These are phyloP conservation scores for Pilaira anomala DNA, from an alignment of 192 early-diverging fungal species.

Conservation along the genomic window DNA sequence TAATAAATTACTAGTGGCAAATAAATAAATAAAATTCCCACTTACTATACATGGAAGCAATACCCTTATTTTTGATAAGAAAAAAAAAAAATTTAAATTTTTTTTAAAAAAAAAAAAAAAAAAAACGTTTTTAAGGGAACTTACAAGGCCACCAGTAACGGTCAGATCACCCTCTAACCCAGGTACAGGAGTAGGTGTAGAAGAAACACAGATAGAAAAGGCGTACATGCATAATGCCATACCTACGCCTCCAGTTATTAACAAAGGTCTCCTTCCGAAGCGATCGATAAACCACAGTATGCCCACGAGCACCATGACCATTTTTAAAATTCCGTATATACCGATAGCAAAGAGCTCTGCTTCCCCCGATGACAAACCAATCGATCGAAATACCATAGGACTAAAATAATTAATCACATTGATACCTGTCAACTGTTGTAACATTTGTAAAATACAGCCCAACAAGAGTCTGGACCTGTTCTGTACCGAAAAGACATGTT, in stretches of 20 bases:
- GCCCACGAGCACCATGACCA: slow-evolving; percentile 30
- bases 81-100: not conserved
- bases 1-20: not conserved
- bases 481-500: slow-evolving; percentile 51
- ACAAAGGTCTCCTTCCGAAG: slow-evolving; percentile 63
- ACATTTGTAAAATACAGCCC: slow-evolving; percentile 64
- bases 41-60: slow-evolving; percentile 20
- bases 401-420: slow-evolving; percentile 62
- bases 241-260: slow-evolving; percentile 44
- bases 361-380: slow-evolving; percentile 26
- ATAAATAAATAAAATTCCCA: not conserved
- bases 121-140: too few species aligned
- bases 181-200: not conserved
- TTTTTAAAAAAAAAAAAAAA: not conserved
- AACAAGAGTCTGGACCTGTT: slow-evolving; percentile 60
- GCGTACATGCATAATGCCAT: slow-evolving; percentile 27
- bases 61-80: not conserved
- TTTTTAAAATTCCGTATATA: slow-evolving; percentile 39
- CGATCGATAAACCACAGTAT: slow-evolving; percentile 60
- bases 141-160: slow-evolving; percentile 7
- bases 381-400: slow-evolving; percentile 28
- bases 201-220: slow-evolving; percentile 12
- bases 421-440: slow-evolving; percentile 50
- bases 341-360: slow-evolving; percentile 34
- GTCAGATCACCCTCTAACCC: not conserved